These are phyloP conservation scores for Dothistroma pini DNA, from an alignment of 2,329 filamentous ascomycete genomes.

Conservation along the genomic window DNA sequence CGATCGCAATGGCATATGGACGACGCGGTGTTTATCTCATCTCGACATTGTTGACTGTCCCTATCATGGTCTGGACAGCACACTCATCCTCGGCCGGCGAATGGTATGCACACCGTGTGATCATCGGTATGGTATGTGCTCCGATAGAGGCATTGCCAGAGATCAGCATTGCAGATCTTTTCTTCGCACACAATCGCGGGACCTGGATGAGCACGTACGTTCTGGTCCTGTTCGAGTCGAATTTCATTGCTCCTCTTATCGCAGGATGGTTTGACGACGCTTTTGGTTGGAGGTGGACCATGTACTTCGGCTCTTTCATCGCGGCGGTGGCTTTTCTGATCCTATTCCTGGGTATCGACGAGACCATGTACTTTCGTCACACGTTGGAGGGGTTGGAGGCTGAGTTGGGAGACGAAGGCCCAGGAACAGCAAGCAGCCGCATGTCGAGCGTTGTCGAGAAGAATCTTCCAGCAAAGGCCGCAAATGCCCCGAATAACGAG, in stretches of 20 bases:
- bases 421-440: neutral
- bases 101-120: conserved; percentile 18
- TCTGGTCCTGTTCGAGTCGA: conserved; percentile 23
- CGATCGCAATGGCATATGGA: conserved; percentile 45
- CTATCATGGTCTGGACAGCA: conserved; percentile 23
- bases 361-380: conserved; percentile 50
- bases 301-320: conserved; percentile 54
- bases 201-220: conserved; percentile 31
- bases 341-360: conserved; percentile 58
- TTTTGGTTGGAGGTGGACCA: conserved; percentile 49
- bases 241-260: conserved; percentile 39
- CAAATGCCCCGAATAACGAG: neutral
- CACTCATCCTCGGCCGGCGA: conserved; percentile 15
- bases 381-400: conserved; percentile 12
- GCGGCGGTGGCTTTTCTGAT: conserved; percentile 47
- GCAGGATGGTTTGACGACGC: conserved; percentile 50
- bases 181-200: conserved; percentile 32
- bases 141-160: conserved; percentile 32
- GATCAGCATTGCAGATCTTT: conserved; percentile 29
- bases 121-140: conserved; percentile 25
- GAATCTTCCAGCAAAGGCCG: neutral
- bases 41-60: conserved; percentile 16
- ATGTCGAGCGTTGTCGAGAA: conserved; percentile 1
- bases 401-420: neutral
- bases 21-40: conserved; percentile 27